Percentiles rank a stretch among this genome's conserved stretches.
Conservation (phyloP, 2,329 filamentous ascomycete species). For the Colletotrichum scovillei region DNA sequence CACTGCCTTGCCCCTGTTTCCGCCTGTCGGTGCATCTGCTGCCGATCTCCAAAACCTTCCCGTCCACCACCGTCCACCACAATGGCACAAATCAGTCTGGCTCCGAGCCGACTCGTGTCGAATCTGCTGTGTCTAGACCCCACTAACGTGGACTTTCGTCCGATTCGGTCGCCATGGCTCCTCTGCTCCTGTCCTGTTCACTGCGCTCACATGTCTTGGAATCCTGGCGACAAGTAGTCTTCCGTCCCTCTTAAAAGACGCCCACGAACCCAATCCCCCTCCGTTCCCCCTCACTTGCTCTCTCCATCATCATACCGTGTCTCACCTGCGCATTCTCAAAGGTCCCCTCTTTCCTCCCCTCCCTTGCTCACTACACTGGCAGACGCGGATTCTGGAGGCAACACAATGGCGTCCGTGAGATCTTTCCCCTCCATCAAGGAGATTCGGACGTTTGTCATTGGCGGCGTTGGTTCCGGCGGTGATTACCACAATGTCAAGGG, state of each 20-base stretch:
- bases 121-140: constrained; percentile 8
- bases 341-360: not conserved
- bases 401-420: constrained; percentile 60
- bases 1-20: not conserved
- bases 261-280: constrained; percentile 8
- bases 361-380: not conserved
- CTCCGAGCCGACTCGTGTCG: not conserved
- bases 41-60: constrained; percentile 30
- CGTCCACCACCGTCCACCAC: not conserved
- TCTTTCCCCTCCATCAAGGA: constrained; percentile 81
- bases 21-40: constrained; percentile 29
- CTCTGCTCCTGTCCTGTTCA: not conserved
- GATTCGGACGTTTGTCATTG: constrained; percentile 78
- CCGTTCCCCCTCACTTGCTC: not conserved
- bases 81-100: constrained; percentile 1
- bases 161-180: not conserved
- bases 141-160: constrained; percentile 13
- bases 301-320: not conserved
- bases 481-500: constrained; percentile 94
- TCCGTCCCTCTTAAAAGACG: constrained; percentile 25
- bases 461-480: constrained; percentile 70
- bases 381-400: not conserved
- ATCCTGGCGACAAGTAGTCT: not conserved
- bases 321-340: not conserved
- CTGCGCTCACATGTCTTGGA: constrained; percentile 22